A percentile compares a stretch with the other conserved stretches of the same genome.
phyloP scores from a whole-genome alignment of 2,329 filamentous ascomycete species.

The Neurospora sp. region DNA sequence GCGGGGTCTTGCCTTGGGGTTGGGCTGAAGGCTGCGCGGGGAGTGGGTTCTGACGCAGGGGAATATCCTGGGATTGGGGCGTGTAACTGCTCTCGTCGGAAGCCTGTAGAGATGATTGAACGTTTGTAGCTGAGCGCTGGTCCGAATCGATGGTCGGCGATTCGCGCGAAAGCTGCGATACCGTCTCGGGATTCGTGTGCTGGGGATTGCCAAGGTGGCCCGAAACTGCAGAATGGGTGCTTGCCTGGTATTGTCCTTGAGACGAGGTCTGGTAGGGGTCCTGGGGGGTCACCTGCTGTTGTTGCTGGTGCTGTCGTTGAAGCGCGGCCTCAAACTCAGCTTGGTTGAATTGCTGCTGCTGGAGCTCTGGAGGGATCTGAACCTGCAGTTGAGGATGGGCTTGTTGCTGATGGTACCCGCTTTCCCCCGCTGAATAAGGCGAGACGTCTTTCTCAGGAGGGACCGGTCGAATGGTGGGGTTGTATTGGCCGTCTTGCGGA shows the following conservation, averaged over 20 bases:
- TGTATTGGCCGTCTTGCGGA: constrained; percentile 26
- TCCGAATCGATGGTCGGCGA: constrained; percentile 44
- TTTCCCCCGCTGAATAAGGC: constrained; percentile 35
- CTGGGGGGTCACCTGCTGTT: constrained; percentile 13
- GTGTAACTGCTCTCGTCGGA: constrained; percentile 32
- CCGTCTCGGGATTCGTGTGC: constrained; percentile 45
- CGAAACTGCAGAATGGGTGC: constrained; percentile 26
- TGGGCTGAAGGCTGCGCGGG: constrained; percentile 7
- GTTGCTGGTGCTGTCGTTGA: constrained; percentile 26
- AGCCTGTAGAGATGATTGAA: constrained; percentile 32
- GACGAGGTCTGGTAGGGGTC: constrained; percentile 18
- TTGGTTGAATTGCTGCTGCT: constrained; percentile 30
- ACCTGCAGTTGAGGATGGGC: constrained; percentile 24
- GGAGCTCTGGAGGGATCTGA: constrained; percentile 27
- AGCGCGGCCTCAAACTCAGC: constrained; percentile 31
- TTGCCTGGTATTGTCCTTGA: constrained; percentile 23
- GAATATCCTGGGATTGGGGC: constrained; percentile 26
- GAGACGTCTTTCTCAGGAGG: constrained; percentile 33
- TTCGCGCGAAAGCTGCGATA: constrained; percentile 54
- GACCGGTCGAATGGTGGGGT: constrained; percentile 38
- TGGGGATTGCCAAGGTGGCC: constrained; percentile 28
- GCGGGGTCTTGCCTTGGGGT: constrained; percentile 22
- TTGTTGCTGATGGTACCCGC: constrained; percentile 31
- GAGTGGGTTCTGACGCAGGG: constrained; percentile 19
- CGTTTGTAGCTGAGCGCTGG: constrained; percentile 26